Evolutionary conservation across 441 rosid genomes (phyloP), one percentile per base, ranked within the genome.

Genomic region (Syzygium malaccense): DNA sequence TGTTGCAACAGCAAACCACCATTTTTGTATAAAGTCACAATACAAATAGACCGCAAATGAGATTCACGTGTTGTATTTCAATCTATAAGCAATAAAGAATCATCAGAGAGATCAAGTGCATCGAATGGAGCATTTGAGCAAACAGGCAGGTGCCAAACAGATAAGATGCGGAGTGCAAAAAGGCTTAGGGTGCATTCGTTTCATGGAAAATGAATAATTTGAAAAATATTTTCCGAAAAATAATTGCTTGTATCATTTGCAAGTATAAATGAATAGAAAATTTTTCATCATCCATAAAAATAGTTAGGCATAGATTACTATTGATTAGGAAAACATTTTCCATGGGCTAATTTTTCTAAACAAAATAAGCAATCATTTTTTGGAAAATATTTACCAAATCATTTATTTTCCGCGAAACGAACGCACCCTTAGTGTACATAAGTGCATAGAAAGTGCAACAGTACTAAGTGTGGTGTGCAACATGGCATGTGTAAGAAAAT

Each of bases 1-100:
- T 94, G 89, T 30, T 91, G 86, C 51, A 94, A 86, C 89, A 92
- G 54, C 66, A 92, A 68, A 30, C 96, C 94, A 30, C 95, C 94
- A 55, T 95, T 94, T 86, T 90, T n/a, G 9, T 33, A 62, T 62
- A 33, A 62, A 0, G 68, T 62, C 68, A 14, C 33, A 62, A 7
- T 7, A 62, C 33, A 14, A 14, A 62, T 62, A 28, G 33, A n/a
- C 33, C n/a, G 68, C 64, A 26, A 58, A 58, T 58, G 64, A 58
- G 64, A 58, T 62, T 60, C 33, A 62, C 0, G 1, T 2, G 33
- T 62, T 62, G 71, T 15, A 62, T 1, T n/a, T 62, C 3, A 62
- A 62, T n/a, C 71, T 14, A 2, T n/a, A n/a, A 7, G 20, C 19
- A 4, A 14, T 9, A 19, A 62, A n/a, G 66, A 62, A 62, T n/a